These are phyloP conservation scores for Polysphondylium violaceum DNA, from an alignment of 78 protist genomes.

Conservation along the genomic window DNA sequence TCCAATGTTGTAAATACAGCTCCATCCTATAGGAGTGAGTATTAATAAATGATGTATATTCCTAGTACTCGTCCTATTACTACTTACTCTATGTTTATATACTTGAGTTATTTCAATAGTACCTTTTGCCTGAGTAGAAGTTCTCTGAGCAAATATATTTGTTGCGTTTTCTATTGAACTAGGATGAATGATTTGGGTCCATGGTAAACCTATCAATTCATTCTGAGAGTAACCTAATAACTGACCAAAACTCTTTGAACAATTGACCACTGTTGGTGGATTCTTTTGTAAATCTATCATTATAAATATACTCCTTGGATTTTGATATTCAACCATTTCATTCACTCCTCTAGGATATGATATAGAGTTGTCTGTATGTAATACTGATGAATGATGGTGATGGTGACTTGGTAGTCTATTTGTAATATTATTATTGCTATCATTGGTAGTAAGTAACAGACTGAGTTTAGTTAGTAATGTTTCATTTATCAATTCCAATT, in stretches of 20 bases:
- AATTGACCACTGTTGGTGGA: slow-evolving; percentile 59
- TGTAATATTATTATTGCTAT: no score
- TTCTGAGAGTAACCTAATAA: slow-evolving; percentile 54
- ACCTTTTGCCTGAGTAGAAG: neutral
- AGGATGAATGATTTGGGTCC: slow-evolving; percentile 73
- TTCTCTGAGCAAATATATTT: slow-evolving; percentile 27
- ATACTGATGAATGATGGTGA: neutral
- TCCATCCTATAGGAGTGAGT: slow-evolving; percentile 34
- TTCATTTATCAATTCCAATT: slow-evolving; percentile 51
- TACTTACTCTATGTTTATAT: slow-evolving; percentile 41
- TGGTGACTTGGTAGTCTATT: neutral
- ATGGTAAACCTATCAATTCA: slow-evolving; percentile 72
- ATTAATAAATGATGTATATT: neutral
- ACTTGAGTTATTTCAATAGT: slow-evolving; percentile 50
- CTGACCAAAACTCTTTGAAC: slow-evolving; percentile 32
- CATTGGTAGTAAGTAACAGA: neutral
- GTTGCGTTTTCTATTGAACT: slow-evolving; percentile 52
- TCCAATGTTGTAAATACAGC: slow-evolving; percentile 57
- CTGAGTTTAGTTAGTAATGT: slow-evolving; percentile 24
- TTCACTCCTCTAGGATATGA: slow-evolving; percentile 41
- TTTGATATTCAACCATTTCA: neutral
- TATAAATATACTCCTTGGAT: slow-evolving; percentile 10
- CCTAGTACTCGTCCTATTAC: neutral
- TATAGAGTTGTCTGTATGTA: slow-evolving; percentile 23
- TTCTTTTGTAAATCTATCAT: slow-evolving; percentile 42